Percentiles rank a stretch among this genome's conserved stretches.
Conservation (phyloP, 805 yeast species). For the Barnettozyma salicaria region DNA sequence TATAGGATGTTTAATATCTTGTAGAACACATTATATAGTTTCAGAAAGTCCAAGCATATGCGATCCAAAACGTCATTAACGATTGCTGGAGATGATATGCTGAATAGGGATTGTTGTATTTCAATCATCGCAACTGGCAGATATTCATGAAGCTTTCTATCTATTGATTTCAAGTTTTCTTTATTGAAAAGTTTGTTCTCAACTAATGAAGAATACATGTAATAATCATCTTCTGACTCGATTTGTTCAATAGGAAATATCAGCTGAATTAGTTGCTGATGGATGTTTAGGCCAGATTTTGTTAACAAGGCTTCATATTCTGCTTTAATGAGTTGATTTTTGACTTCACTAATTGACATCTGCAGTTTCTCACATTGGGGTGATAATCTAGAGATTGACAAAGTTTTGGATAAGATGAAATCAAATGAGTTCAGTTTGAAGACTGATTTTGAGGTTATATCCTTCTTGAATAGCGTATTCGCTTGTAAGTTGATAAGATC, state of each 20-base stretch:
- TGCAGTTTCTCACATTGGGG: slow-evolving; percentile 33
- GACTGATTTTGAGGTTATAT: slow-evolving; percentile 29
- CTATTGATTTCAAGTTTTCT: slow-evolving; percentile 38
- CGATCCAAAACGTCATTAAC: slow-evolving; percentile 48
- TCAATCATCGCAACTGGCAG: slow-evolving; percentile 60
- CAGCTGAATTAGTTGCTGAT: slow-evolving; percentile 61
- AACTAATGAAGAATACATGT: slow-evolving; percentile 56
- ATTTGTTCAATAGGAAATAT: slow-evolving; percentile 54
- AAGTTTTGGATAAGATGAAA: slow-evolving; percentile 46
- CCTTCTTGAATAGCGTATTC: slow-evolving; percentile 24
- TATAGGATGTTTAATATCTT: slow-evolving; percentile 31
- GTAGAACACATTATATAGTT: slow-evolving; percentile 33
- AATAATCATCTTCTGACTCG: slow-evolving; percentile 50
- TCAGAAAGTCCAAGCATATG: slow-evolving; percentile 44
- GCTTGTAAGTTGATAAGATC: slow-evolving; percentile 26
- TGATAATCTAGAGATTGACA: slow-evolving; percentile 36
- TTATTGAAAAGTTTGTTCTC: slow-evolving; percentile 53
- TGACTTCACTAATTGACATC: slow-evolving; percentile 28
- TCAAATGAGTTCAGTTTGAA: slow-evolving; percentile 57
- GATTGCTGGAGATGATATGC: slow-evolving; percentile 56
- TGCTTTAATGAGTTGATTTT: slow-evolving; percentile 35
- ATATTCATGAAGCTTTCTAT: slow-evolving; percentile 41
- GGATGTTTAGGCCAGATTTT: slow-evolving; percentile 51
- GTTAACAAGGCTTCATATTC: slow-evolving; percentile 45
- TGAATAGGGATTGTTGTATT: slow-evolving; percentile 49